Evolutionary conservation across 768 basidiomycete genomes (phyloP).

Genomic region (Leccinum subgranulosum): DNA sequence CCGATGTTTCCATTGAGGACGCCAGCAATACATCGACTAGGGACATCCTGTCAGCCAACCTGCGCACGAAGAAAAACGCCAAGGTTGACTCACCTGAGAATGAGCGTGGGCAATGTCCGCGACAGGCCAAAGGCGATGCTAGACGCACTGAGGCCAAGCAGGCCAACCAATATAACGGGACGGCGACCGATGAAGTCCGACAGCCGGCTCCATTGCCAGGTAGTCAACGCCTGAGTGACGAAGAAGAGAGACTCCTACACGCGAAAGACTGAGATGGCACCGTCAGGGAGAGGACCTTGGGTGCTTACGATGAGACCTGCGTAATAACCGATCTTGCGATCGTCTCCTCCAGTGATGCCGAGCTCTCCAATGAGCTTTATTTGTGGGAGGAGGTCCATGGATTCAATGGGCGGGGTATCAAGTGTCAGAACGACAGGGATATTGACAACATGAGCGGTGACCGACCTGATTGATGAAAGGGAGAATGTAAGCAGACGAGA

Average conservation of each 20-base stretch:
- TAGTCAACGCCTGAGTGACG: slow-evolving; percentile 51
- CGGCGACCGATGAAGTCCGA: slow-evolving; percentile 62
- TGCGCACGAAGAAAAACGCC: background rate
- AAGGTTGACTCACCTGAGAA: slow-evolving; percentile 45
- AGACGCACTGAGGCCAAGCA: slow-evolving; percentile 52
- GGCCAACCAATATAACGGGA: slow-evolving; percentile 56
- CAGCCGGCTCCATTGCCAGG: slow-evolving; percentile 61
- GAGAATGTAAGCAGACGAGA: slow-evolving; percentile 55
- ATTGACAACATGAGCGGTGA: background rate
- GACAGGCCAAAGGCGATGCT: slow-evolving; percentile 64
- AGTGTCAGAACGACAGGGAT: background rate
- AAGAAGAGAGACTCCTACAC: slow-evolving; percentile 63
- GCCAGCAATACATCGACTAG: slow-evolving; percentile 36
- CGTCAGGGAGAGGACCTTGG: background rate
- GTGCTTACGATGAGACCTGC: slow-evolving; percentile 53
- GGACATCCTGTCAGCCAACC: slow-evolving; percentile 2
- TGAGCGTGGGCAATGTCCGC: slow-evolving; percentile 48
- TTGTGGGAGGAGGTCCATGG: background rate
- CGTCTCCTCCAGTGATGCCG: slow-evolving; percentile 62
- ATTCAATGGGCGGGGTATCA: background rate
- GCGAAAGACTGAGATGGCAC: background rate
- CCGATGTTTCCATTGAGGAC: slow-evolving; percentile 41
- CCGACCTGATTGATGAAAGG: slow-evolving; percentile 60
- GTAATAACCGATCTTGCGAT: slow-evolving; percentile 65
- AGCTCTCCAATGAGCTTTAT: slow-evolving; percentile 57